Evolutionary conservation across 2,329 filamentous ascomycete species (phyloP), one percentile per base, ranked within the genome.

Genomic region (Aspergillus terreus): DNA sequence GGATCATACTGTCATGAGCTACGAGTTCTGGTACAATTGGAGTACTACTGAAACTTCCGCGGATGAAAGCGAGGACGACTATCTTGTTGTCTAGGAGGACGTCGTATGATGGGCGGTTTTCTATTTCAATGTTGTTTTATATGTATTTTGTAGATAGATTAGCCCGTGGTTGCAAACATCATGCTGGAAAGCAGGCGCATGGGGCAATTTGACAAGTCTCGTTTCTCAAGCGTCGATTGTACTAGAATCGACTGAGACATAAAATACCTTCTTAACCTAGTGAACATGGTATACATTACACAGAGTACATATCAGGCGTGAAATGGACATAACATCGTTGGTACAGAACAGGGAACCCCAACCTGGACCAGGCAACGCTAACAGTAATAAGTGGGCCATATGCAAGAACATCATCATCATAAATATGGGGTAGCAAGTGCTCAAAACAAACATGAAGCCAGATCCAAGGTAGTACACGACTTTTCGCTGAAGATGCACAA

Each of bases 1-100:
- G 14, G 79, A 86, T 62, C 76, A 82, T 55, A 78, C 77, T 0
- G 70, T 85, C 6, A 64, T 84, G 68, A 81, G 76, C 52, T 86
- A 84, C 67, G 83, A 85, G 68, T 71, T 86, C 33, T 76, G 69
- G 67, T 72, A 74, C 45, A 66, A 71, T 19, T 72, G 71, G 71
- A 66, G 63, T 19, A 41, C 50, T 25, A 25, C 55, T 23, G 44
- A 49, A 27, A 48, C 25, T 12, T 53, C 36, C 32, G 51, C 38
- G 12, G 46, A 50, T 50, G 47, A 50, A 49, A 47, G 43, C 27
- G 51, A 60, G 23, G 55, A 53, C 19, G 52, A 59, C 30, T 50
- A 47, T 36, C 50, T 59, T 25, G 44, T 60, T 32, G 49, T 60
- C 9, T 61, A 53, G 17, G 10, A 32, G 17, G 3, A 25, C n/a